Conservation (phyloP, 257 asterid species). For the Datura wrightii region DNA sequence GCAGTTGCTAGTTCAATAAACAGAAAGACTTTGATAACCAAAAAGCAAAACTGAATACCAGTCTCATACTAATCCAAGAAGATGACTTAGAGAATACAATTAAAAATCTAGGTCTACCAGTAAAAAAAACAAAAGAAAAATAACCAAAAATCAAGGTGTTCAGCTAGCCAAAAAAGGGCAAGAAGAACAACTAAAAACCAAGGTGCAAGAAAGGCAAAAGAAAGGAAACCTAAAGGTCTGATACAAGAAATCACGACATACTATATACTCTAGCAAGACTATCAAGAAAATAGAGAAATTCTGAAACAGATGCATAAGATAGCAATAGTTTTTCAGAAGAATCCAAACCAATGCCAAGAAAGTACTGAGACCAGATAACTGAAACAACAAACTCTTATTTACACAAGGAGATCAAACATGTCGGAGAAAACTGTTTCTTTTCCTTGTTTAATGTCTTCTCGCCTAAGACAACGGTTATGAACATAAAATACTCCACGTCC, state of each 20-base stretch:
- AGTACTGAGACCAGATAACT: background rate
- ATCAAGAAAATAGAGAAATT: background rate
- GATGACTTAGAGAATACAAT: background rate
- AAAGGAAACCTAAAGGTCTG: background rate
- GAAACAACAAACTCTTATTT: background rate
- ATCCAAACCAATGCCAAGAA: constrained; percentile 14
- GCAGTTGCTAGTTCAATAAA: constrained; percentile 40
- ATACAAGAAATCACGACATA: constrained; percentile 4
- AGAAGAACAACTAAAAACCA: constrained; percentile 3
- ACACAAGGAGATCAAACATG: constrained; percentile 12
- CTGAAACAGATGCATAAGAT: constrained; percentile 10
- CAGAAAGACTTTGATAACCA: constrained; percentile 38
- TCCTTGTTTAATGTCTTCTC: background rate
- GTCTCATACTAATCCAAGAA: background rate
- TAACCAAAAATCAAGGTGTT: background rate
- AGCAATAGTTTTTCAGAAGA: background rate
- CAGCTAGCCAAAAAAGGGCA: background rate
- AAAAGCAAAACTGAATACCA: constrained; percentile 22
- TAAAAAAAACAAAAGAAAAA: background rate
- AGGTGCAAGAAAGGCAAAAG: constrained; percentile 11
- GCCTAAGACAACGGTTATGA: background rate
- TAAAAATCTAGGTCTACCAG: constrained; percentile 11
- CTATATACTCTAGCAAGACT: background rate
- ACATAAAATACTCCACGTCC: background rate
- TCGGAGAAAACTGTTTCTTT: background rate